Evolutionary conservation across 176 grass and related monocot genomes (phyloP).

Genomic region (Saccharum spontaneum): DNA sequence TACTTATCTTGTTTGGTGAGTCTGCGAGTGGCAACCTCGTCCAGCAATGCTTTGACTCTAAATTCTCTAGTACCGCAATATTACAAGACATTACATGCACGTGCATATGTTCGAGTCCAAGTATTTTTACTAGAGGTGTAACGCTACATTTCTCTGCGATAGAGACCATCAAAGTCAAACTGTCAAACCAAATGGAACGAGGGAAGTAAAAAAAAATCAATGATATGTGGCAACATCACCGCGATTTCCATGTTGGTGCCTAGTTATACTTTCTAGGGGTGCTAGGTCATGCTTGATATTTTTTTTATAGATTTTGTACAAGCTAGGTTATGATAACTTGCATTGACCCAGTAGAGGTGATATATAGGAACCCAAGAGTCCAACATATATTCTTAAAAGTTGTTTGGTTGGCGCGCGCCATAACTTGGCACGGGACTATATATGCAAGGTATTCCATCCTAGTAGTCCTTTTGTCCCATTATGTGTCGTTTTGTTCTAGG

Average conservation of each 20-base stretch:
- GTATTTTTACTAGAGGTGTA: not conserved
- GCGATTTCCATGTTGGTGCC: not conserved
- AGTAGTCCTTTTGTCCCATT: too few species aligned
- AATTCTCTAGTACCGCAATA: not conserved
- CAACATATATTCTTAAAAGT: too few species aligned
- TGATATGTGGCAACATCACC: not conserved
- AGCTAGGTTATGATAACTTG: too few species aligned
- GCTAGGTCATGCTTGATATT: not conserved
- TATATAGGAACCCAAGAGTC: too few species aligned
- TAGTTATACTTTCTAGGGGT: not conserved
- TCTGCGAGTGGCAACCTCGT: not conserved
- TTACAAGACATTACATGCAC: not conserved
- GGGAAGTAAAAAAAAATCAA: not conserved
- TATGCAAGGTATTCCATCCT: too few species aligned
- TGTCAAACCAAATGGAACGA: not conserved
- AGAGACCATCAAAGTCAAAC: not conserved
- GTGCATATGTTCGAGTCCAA: not conserved
- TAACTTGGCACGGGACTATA: too few species aligned
- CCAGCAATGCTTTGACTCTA: too few species aligned
- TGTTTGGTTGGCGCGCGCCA: too few species aligned
- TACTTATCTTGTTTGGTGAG: not conserved
- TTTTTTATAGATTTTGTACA: too few species aligned
- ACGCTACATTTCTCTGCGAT: not conserved
- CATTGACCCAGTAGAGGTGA: too few species aligned
- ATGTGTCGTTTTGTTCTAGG: too few species aligned